Base-by-base conservation (phyloP, 768 basidiomycete genomes). In the Tulasnella sp. region DNA sequence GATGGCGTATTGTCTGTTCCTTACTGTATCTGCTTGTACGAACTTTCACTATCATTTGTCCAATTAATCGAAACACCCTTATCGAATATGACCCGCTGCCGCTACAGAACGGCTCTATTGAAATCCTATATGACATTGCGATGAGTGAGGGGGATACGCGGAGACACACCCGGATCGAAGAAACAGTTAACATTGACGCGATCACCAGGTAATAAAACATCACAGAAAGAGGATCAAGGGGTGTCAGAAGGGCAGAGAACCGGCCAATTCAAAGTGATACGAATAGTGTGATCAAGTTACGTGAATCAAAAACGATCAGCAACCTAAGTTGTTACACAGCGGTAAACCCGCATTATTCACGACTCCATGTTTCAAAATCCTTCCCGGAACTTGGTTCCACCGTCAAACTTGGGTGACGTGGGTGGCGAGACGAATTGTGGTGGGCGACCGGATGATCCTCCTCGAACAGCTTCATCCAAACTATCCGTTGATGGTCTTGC, bases 401-500 rank as follows among this genome's bases (percentile, higher is more conserved):
- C 74, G 11, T 75, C 41, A 22, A 75, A 75, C 44, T 41, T 20
- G 3, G 74, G 74, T 50, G 74, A 75, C 41, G 42, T 42, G 12
- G 74, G 74, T 44, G 42, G 42, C n/a, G 74, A 75, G 40, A n/a
- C 64, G 64, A 69, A 69, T 7, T 69, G 64, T 31, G 64, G 64
- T 69, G 64, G 64, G 34, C 64, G 64, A 69, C 11, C 2, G 7
- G 64, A 31, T 0, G 58, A 9, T n/a, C 64, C 64, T 37, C 64
- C 41, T 0, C 54, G 76, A n/a, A 78, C 77, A 22, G 77, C 77
- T 60, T 78, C 77, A 64, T 78, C 77, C 58, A 78, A 60, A 18
- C 54, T 64, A n/a, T 78, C 77, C 58, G 76, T 77, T 8, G 76
- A 77, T 14, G 76, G 76, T 60, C 77, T 54, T 60, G 77, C 40